Conservation (phyloP, 805 yeast species). For the Yamadazyma scolyti region DNA sequence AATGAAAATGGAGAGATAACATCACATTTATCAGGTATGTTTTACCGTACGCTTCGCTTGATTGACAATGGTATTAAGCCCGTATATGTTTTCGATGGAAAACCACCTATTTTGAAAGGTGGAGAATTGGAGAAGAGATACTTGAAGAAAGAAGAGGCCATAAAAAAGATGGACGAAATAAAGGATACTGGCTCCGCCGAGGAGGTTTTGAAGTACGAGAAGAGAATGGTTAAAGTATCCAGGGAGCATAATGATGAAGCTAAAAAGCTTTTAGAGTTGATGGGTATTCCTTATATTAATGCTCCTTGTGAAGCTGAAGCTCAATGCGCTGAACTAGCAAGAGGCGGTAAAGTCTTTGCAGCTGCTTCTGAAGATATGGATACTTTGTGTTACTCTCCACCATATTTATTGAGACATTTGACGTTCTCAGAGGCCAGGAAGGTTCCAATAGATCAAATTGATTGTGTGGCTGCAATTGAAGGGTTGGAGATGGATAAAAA, state of each 20-base stretch:
- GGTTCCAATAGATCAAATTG: conserved; percentile 84
- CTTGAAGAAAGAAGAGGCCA: conserved; percentile 79
- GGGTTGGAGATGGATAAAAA: conserved; percentile 71
- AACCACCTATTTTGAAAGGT: conserved; percentile 91
- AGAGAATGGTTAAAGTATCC: conserved; percentile 86
- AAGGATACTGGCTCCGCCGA: conserved; percentile 79
- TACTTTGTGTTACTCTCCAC: conserved; percentile 88
- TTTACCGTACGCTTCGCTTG: conserved; percentile 86
- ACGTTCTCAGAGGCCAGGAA: conserved; percentile 94
- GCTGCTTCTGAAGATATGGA: conserved; percentile 99
- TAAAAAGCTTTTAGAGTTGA: conserved; percentile 66
- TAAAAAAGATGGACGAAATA: conserved; percentile 65
- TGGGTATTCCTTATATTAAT: conserved; percentile 93
- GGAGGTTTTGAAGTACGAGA: conserved; percentile 71
- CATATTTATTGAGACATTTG: conserved; percentile 77
- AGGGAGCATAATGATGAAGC: conserved; percentile 94
- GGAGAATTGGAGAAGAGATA: conserved; percentile 89
- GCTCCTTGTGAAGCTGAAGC: conserved; percentile 99
- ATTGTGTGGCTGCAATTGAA: conserved; percentile 61
- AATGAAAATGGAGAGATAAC: conserved; percentile 87
- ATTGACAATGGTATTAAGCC: conserved; percentile 95
- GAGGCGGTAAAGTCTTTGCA: conserved; percentile 87
- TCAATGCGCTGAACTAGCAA: conserved; percentile 92
- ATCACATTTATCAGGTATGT: conserved; percentile 94
- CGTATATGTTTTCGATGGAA: conserved; percentile 94